Conservation (phyloP, 352 stramenopile species). For the Globisporangium rhizosaccharum region DNA sequence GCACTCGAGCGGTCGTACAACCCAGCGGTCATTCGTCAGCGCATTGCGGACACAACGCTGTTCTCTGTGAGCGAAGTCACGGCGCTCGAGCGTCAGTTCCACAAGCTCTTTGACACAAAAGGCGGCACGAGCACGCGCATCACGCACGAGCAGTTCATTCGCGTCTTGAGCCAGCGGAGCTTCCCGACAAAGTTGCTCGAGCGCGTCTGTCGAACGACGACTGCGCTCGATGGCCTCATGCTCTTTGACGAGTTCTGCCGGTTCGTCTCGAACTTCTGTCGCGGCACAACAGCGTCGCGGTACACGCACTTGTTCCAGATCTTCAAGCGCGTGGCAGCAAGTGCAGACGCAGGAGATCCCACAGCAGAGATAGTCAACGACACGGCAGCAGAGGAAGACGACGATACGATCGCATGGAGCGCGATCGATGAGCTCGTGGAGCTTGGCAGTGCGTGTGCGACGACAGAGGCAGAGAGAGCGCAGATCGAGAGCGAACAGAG, state of each 20-base stretch:
- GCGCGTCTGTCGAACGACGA: constrained; percentile 33
- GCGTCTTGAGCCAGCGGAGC: constrained; percentile 36
- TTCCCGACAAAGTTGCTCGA: constrained; percentile 42
- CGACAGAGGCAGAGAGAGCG: constrained; percentile 7
- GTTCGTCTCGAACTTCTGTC: constrained; percentile 71
- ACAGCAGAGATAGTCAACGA: too few relatives aligned
- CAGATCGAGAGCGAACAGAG: constrained; percentile 27
- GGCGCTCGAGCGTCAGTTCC: constrained; percentile 71
- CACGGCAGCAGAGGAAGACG: too few relatives aligned
- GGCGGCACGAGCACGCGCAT: constrained; percentile 62
- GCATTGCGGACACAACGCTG: constrained; percentile 63
- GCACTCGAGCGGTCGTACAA: constrained; percentile 78
- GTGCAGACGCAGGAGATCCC: constrained; percentile 1
- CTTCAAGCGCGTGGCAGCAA: constrained; percentile 27
- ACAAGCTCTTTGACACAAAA: constrained; percentile 71
- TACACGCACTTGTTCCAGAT: constrained; percentile 55
- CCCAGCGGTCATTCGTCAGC: constrained; percentile 68
- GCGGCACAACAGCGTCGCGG: constrained; percentile 35
- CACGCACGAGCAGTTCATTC: constrained; percentile 49
- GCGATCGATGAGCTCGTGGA: constrained; percentile 43
- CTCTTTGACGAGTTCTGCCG: constrained; percentile 82
- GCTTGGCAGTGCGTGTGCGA: constrained; percentile 21
- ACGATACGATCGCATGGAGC: constrained; percentile 23
- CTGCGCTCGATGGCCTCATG: constrained; percentile 40
- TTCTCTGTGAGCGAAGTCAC: constrained; percentile 74